Evolutionary conservation across 73 alveolate genomes (phyloP).

Genomic region (Blepharisma stoltei): DNA sequence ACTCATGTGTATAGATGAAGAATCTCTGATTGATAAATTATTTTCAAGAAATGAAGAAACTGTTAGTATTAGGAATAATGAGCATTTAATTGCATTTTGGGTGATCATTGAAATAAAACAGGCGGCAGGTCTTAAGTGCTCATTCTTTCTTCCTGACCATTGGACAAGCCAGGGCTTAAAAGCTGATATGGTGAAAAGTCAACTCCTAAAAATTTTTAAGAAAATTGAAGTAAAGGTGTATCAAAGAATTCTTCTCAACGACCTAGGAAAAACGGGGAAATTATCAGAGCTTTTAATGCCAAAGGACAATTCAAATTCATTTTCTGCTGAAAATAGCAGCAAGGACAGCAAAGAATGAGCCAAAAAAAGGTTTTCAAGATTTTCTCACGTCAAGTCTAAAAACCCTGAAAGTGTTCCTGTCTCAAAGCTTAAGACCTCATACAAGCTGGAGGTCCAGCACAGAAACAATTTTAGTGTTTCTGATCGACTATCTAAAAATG

Average conservation of each 20-base stretch:
- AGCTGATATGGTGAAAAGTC: neutral
- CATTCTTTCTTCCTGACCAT: neutral
- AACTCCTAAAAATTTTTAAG: neutral
- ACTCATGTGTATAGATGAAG: too few relatives aligned
- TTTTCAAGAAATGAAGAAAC: neutral
- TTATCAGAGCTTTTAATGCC: neutral
- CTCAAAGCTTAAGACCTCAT: neutral
- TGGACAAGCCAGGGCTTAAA: neutral
- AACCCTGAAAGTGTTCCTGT: neutral
- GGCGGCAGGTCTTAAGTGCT: neutral
- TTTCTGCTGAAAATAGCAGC: too few relatives aligned
- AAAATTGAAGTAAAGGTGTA: neutral
- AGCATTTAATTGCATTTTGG: neutral
- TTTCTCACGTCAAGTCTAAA: neutral
- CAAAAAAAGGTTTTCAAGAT: neutral
- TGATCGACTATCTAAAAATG: neutral
- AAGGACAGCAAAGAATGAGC: neutral
- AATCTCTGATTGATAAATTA: too few relatives aligned
- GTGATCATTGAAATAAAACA: neutral
- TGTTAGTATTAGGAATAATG: neutral
- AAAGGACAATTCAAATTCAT: neutral
- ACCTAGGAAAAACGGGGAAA: slow-evolving; percentile 1
- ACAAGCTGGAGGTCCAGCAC: neutral
- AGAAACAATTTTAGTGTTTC: neutral
- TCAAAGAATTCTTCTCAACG: slow-evolving; percentile 11